Evolutionary conservation across 495 filamentous ascomycete species (phyloP).

Genomic region (Emericellopsis terricola): DNA sequence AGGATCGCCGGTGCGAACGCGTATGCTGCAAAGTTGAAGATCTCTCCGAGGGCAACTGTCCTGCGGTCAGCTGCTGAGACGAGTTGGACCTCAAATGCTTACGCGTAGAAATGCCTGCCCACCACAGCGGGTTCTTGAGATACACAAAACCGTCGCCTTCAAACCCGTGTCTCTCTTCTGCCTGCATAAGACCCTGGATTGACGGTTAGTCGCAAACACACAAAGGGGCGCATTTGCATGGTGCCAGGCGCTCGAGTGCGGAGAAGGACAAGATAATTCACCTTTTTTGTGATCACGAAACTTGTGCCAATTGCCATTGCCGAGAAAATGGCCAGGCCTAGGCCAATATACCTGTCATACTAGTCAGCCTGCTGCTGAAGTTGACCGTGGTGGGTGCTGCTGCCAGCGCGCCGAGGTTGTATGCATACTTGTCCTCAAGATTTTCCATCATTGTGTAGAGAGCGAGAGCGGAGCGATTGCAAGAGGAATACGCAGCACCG

Average conservation of each 20-base stretch:
- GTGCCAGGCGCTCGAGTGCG: too few relatives aligned
- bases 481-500: too few relatives aligned
- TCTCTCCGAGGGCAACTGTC: slow-evolving; percentile 65
- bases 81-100: slow-evolving; percentile 17
- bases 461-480: too few relatives aligned
- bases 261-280: too few relatives aligned
- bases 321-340: slow-evolving; percentile 74
- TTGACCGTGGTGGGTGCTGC: too few relatives aligned
- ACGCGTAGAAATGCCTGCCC: slow-evolving; percentile 81
- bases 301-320: slow-evolving; percentile 93
- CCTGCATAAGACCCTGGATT: slow-evolving; percentile 68
- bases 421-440: too few relatives aligned
- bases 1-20: slow-evolving; percentile 95
- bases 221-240: too few relatives aligned
- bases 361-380: too few relatives aligned
- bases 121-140: slow-evolving; percentile 83
- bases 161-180: slow-evolving; percentile 80
- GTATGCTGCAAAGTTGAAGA: slow-evolving; percentile 94
- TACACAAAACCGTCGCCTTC: slow-evolving; percentile 94
- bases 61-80: slow-evolving; percentile 1
- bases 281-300: slow-evolving; percentile 90
- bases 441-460: too few relatives aligned
- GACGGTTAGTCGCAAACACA: slow-evolving; percentile 3
- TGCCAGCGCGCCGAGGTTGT: too few relatives aligned
- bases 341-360: slow-evolving; percentile 68